A percentile compares a stretch with the other conserved stretches of the same genome.
Evolutionary conservation across 176 grass and related monocot genomes (phyloP).

Genomic region (Aegilops longissima): DNA sequence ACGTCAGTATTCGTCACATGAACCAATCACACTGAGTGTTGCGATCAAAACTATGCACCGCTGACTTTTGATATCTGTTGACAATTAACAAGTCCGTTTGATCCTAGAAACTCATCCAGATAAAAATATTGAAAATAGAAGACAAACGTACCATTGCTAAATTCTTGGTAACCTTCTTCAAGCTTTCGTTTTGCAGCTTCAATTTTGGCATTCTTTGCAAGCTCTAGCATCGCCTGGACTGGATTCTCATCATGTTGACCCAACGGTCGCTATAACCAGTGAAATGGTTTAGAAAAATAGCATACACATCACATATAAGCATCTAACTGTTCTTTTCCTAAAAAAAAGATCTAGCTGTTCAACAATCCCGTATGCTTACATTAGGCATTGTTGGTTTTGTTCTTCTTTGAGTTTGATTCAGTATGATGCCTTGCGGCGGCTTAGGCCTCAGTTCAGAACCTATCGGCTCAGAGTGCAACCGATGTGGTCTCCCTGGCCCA

Average conservation of each 20-base stretch:
- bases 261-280: background rate
- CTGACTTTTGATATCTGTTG: background rate
- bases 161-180: conserved; percentile 71
- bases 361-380: conserved; percentile 22
- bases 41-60: background rate
- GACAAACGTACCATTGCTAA: conserved; percentile 37
- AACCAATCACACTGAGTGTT: background rate
- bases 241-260: background rate
- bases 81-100: background rate
- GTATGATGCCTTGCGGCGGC: background rate
- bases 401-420: conserved; percentile 40
- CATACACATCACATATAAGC: background rate
- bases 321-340: background rate
- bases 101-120: background rate
- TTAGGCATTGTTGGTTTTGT: conserved; percentile 19
- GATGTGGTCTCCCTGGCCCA: conserved; percentile 35
- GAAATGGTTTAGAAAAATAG: background rate
- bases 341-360: background rate
- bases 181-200: conserved; percentile 61
- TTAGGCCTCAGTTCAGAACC: background rate
- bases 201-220: conserved; percentile 33
- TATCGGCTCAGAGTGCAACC: background rate
- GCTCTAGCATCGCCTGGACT: conserved; percentile 2
- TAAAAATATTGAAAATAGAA: background rate
- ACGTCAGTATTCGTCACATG: background rate